Conservation (phyloP, 441 rosid species). For the Bruguiera hainesii region DNA sequence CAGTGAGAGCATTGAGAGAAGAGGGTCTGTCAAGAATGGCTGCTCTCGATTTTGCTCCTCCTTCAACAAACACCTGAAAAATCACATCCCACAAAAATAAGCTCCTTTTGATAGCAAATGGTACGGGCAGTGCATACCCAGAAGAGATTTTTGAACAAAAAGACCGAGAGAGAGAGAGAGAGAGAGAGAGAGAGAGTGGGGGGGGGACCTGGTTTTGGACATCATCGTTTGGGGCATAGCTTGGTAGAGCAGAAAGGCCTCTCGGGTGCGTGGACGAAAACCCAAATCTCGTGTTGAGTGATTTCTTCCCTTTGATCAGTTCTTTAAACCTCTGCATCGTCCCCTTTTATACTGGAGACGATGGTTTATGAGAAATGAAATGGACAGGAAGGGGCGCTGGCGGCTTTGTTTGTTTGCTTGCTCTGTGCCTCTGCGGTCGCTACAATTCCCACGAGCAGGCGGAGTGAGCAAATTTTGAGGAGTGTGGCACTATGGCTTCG, state of each 20-base stretch:
- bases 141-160: background rate
- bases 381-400: no score
- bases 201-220: conserved; percentile 58
- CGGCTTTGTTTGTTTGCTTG: no score
- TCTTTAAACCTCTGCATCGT: conserved; percentile 59
- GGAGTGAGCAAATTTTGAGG: no score
- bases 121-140: background rate
- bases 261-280: conserved; percentile 30
- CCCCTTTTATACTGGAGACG: background rate
- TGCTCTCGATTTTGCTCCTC: conserved; percentile 88
- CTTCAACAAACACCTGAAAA: conserved; percentile 82
- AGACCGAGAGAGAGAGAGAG: background rate
- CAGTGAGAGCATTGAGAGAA: conserved; percentile 72
- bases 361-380: no score
- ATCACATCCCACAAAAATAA: conserved; percentile 11
- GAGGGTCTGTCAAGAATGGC: conserved; percentile 73
- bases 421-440: no score
- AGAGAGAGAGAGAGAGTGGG: background rate
- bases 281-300: conserved; percentile 36
- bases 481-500: no score
- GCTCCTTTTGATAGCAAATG: conserved; percentile 9
- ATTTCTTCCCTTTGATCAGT: conserved; percentile 36
- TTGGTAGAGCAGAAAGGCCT: conserved; percentile 65
- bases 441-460: no score
- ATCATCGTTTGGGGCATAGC: conserved; percentile 42